phyloP scores from a whole-genome alignment of 2,329 filamentous ascomycete genomes.

The Thelonectria blattea region DNA sequence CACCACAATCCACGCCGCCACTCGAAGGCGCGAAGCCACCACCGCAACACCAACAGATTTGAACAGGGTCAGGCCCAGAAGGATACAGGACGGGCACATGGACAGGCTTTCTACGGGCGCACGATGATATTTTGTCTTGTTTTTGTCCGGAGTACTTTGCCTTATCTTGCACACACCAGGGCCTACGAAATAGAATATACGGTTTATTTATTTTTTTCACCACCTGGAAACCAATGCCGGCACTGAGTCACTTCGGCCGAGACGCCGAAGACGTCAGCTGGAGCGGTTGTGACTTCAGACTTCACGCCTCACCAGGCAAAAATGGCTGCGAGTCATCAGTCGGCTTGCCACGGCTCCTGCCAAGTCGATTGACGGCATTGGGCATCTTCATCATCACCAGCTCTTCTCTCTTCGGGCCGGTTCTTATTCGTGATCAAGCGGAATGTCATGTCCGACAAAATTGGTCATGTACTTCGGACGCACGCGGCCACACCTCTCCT shows the following conservation, averaged over 20 bases:
- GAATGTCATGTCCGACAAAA: not conserved
- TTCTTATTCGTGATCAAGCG: not conserved
- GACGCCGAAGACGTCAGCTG: not conserved
- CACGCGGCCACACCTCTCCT: not conserved
- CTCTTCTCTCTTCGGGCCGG: not conserved
- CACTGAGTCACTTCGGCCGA: not conserved
- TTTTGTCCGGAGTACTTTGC: conserved; percentile 17
- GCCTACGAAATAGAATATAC: conserved; percentile 18
- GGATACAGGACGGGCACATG: conserved; percentile 5
- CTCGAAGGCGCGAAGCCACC: conserved; percentile 1
- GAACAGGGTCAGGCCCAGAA: conserved; percentile 2
- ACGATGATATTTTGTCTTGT: conserved; percentile 12
- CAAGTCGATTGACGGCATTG: not conserved
- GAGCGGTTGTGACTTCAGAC: not conserved
- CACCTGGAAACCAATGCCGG: not conserved
- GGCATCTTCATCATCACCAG: not conserved
- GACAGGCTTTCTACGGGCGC: conserved; percentile 11
- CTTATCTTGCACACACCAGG: conserved; percentile 1
- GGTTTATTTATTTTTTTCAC: not conserved
- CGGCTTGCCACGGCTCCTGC: not conserved
- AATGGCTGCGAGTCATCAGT: not conserved
- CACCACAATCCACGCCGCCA: not conserved
- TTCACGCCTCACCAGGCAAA: not conserved
- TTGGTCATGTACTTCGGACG: not conserved
- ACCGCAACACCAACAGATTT: not conserved